Evolutionary conservation across 257 asterid genomes (phyloP), one percentile per base, ranked within the genome.

Genomic region (Thymus mandschuricus): DNA sequence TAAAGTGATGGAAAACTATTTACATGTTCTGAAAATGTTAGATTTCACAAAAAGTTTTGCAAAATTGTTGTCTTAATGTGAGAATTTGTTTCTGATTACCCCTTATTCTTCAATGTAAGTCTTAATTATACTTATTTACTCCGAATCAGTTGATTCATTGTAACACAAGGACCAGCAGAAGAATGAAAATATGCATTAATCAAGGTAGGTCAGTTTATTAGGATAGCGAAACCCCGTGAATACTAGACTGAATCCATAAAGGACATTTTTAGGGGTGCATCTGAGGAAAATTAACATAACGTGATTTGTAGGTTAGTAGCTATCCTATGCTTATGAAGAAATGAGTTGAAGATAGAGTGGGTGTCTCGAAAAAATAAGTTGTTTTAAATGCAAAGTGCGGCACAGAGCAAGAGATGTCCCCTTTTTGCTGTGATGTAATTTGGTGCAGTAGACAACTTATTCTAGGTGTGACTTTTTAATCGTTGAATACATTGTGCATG

Each of bases 391-490:
- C 27, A 46, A 10, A 31, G 43, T 58, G 38, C 45, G 68, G 13
- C 49, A 49, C n/a, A 28, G n/a, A 33, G 60, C 35, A 59, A 70
- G 60, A 46, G 29, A 10, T n/a, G 60, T 10, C 55, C 50, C 13
- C 52, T 60, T 72, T 74, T 21, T 43, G 43, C 41, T 66, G 51
- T 30, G 49, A 11, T 59, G 30, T 50, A 51, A 10, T 54, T 52
- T 4, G 63, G 69, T 60, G 38, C 30, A 45, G 56, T 58, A 69
- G 57, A 45, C 48, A 13, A 52, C 43, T 29, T 60, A 29, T 29
- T 63, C 45, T 57, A 8, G 40, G 51, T 60, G 75, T 68, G 65
- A 45, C 10, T 15, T 2, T 70, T 3, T 56, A 44, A 66, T 66
- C 60, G 48, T 50, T 52, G 75, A 30, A 34, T 40, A 45, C 34